Conservation (phyloP, 1,139 yeast species). For the Pneumocystis oryctolagi region DNA sequence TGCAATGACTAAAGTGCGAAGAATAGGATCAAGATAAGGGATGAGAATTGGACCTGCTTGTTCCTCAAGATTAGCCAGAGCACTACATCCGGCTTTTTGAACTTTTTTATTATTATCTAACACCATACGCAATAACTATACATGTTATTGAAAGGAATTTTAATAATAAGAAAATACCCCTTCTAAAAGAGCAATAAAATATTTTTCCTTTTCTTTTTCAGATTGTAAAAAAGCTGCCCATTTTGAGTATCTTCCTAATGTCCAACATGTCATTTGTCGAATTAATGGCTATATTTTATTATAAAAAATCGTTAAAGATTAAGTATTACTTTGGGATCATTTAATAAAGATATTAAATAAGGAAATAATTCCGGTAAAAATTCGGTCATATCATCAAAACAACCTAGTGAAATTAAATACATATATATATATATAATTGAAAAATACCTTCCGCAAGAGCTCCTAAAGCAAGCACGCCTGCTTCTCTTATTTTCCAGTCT, state of each 20-base stretch:
- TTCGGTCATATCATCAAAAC: conserved; percentile 48
- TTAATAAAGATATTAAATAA: conserved; percentile 62
- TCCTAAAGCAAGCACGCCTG: conserved; percentile 85
- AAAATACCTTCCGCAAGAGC: conserved; percentile 59
- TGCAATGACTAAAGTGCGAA: conserved; percentile 58
- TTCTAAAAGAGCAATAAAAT: conserved; percentile 63
- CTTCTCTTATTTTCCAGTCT: conserved; percentile 84
- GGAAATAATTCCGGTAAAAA: conserved; percentile 74
- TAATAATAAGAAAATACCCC: conserved; percentile 25
- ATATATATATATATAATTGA: not conserved
- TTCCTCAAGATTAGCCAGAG: conserved; percentile 71
- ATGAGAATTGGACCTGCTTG: conserved; percentile 47
- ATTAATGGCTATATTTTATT: conserved; percentile 46
- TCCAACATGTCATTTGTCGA: conserved; percentile 91
- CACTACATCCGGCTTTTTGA: conserved; percentile 85
- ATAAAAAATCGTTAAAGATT: not conserved
- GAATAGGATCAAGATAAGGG: conserved; percentile 49
- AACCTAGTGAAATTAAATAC: conserved; percentile 26
- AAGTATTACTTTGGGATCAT: conserved; percentile 33
- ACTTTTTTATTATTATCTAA: conserved; percentile 78
- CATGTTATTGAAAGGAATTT: not conserved
- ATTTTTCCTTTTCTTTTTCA: conserved; percentile 44
- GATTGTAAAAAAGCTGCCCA: conserved; percentile 48
- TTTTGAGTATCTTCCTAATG: conserved; percentile 64
- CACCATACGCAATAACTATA: conserved; percentile 8